Evolutionary conservation across 2,329 filamentous ascomycete species (phyloP).

Genomic region (Diplodia seriata): DNA sequence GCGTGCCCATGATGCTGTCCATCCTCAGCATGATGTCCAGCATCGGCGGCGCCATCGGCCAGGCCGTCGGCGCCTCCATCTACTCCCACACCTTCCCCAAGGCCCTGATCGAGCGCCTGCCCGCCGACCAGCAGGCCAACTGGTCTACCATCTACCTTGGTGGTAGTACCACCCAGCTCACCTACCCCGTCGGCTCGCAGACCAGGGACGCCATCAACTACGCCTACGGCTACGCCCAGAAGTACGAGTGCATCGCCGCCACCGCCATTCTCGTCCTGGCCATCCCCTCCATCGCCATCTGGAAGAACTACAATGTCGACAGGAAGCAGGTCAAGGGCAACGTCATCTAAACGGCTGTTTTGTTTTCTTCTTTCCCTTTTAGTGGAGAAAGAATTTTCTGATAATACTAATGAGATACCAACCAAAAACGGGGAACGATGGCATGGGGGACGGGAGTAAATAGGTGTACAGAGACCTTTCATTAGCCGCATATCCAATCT

Average conservation of each 20-base stretch:
- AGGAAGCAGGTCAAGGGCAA: conserved; percentile 34
- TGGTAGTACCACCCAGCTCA: conserved; percentile 60
- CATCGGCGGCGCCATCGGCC: conserved; percentile 54
- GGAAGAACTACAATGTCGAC: conserved; percentile 31
- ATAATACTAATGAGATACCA: conserved; percentile 11
- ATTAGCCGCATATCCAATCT: too few species aligned
- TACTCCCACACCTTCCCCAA: conserved; percentile 67
- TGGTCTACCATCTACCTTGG: conserved; percentile 55
- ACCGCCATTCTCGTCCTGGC: conserved; percentile 28
- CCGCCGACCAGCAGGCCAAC: conserved; percentile 51
- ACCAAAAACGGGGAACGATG: not conserved
- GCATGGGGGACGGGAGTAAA: not conserved
- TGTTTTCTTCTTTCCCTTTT: too few species aligned
- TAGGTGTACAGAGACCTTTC: not conserved
- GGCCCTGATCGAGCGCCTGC: conserved; percentile 56
- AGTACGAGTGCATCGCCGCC: conserved; percentile 42
- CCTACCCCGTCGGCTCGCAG: conserved; percentile 59
- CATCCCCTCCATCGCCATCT: conserved; percentile 29
- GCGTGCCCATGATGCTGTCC: conserved; percentile 45
- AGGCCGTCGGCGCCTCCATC: conserved; percentile 67
- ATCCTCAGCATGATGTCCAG: conserved; percentile 66
- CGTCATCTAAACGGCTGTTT: conserved; percentile 28
- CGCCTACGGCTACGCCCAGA: conserved; percentile 47
- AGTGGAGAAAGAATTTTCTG: not conserved
- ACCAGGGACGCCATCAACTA: conserved; percentile 54